These are phyloP conservation scores for Leccinum longicurvipes DNA, from an alignment of 768 basidiomycete species.

Conservation along the genomic window DNA sequence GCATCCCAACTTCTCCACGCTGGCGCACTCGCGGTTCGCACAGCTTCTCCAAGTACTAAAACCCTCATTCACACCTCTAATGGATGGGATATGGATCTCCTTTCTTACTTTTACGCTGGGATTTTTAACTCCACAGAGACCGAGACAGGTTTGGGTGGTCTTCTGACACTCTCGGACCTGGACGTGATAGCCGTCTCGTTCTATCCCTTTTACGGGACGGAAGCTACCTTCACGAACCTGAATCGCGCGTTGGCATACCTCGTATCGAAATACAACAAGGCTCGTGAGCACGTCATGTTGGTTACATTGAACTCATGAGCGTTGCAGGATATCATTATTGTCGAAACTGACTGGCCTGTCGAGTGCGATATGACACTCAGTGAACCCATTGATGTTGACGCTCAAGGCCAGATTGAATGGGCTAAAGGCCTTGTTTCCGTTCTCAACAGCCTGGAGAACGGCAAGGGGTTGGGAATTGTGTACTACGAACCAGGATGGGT, in stretches of 20 bases:
- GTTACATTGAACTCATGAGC: not conserved
- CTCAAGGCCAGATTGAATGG: slow-evolving; percentile 12
- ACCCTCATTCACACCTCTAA: slow-evolving; percentile 5
- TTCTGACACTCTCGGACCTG: slow-evolving; percentile 5
- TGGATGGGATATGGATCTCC: slow-evolving; percentile 4
- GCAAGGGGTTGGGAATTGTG: slow-evolving; percentile 11
- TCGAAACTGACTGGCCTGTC: slow-evolving; percentile 13
- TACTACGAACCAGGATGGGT: slow-evolving; percentile 13
- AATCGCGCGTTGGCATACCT: slow-evolving; percentile 1
- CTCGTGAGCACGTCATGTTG: not conserved
- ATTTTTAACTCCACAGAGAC: slow-evolving; percentile 2
- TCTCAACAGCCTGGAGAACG: not conserved
- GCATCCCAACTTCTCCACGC: slow-evolving; percentile 35
- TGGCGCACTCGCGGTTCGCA: slow-evolving; percentile 18
- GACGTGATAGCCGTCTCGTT: slow-evolving; percentile 7
- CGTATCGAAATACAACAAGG: slow-evolving; percentile 12
- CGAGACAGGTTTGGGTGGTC: not conserved
- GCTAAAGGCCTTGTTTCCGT: not conserved
- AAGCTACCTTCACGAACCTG: slow-evolving; percentile 9
- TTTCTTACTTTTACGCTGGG: slow-evolving; percentile 6
- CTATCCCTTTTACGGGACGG: slow-evolving; percentile 11
- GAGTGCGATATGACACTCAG: slow-evolving; percentile 6
- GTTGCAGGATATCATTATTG: slow-evolving; percentile 9
- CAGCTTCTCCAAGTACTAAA: slow-evolving; percentile 3
- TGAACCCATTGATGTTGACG: slow-evolving; percentile 5